A percentile compares a stretch with the other conserved stretches of the same genome.
phyloP scores from a whole-genome alignment of 179 eudicot species.

The Vitellaria paradoxa region DNA sequence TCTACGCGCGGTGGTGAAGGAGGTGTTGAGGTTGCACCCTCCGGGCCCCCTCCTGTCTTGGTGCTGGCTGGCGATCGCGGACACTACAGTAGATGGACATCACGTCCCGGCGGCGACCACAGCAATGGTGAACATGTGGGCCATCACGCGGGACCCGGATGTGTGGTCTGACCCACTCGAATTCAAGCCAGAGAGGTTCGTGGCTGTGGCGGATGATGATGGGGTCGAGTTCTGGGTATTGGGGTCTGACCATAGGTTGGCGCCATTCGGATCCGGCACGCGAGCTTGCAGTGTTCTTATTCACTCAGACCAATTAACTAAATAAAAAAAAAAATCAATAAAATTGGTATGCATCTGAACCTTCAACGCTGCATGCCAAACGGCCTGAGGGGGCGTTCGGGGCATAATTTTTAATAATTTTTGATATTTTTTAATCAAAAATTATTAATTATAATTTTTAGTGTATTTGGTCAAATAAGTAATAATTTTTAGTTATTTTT shows the following conservation, averaged over 20 bases:
- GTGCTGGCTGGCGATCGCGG: constrained; percentile 65
- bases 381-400: too few relatives aligned
- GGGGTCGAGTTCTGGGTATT: constrained; percentile 37
- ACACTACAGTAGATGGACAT: constrained; percentile 57
- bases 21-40: constrained; percentile 76
- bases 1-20: constrained; percentile 76
- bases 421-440: too few relatives aligned
- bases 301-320: too few relatives aligned
- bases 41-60: constrained; percentile 93
- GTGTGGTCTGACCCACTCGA: constrained; percentile 63
- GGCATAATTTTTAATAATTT: too few relatives aligned
- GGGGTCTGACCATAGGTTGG: constrained; percentile 64
- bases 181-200: constrained; percentile 68
- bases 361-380: too few relatives aligned
- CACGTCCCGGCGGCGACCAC: constrained; percentile 83
- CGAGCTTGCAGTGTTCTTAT: constrained; percentile 37
- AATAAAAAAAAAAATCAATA: too few relatives aligned
- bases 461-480: too few relatives aligned
- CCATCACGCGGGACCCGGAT: constrained; percentile 68
- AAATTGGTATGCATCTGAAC: too few relatives aligned
- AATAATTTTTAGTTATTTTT: too few relatives aligned
- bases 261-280: constrained; percentile 87
- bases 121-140: constrained; percentile 91
- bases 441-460: too few relatives aligned
- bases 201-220: not conserved